These are phyloP conservation scores for Allantophomopsis lycopodina DNA, from an alignment of 2,329 filamentous ascomycete species.

Conservation along the genomic window DNA sequence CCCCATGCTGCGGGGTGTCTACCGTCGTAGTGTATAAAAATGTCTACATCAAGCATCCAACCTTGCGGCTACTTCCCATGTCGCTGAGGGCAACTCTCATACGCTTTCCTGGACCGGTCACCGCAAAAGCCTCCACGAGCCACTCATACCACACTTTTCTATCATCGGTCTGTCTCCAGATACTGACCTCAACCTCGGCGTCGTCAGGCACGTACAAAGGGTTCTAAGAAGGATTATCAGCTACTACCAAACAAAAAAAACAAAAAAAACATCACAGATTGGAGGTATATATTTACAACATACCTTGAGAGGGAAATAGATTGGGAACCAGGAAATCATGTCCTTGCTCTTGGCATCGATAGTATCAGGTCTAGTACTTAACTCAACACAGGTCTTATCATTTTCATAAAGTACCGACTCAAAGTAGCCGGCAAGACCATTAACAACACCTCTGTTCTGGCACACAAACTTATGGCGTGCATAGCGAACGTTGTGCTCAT, in stretches of 20 bases:
- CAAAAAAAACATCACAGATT: not conserved
- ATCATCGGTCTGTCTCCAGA: slow-evolving; percentile 94
- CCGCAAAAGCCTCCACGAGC: slow-evolving; percentile 75
- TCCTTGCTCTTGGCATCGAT: slow-evolving; percentile 89
- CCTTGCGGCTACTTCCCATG: slow-evolving; percentile 53
- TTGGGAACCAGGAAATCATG: slow-evolving; percentile 99
- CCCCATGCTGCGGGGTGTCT: too few relatives aligned
- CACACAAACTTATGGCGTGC: slow-evolving; percentile 69
- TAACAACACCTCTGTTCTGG: slow-evolving; percentile 66
- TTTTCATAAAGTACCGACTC: slow-evolving; percentile 79
- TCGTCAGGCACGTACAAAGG: slow-evolving; percentile 77
- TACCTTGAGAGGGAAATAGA: slow-evolving; percentile 93
- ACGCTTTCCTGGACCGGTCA: slow-evolving; percentile 42
- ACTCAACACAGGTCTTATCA: slow-evolving; percentile 50
- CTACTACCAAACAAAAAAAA: not conserved
- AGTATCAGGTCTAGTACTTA: slow-evolving; percentile 83
- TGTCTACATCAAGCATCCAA: slow-evolving; percentile 55
- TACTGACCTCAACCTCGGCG: slow-evolving; percentile 76
- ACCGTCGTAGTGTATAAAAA: not conserved
- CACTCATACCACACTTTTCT: slow-evolving; percentile 98
- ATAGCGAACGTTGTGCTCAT: slow-evolving; percentile 82
- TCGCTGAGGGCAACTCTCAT: slow-evolving; percentile 55
- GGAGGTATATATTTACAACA: slow-evolving; percentile 12
- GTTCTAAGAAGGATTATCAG: slow-evolving; percentile 35
- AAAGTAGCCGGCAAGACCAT: slow-evolving; percentile 90